phyloP scores from a whole-genome alignment of 257 asterid genomes.

The Leonotis leonurus region DNA sequence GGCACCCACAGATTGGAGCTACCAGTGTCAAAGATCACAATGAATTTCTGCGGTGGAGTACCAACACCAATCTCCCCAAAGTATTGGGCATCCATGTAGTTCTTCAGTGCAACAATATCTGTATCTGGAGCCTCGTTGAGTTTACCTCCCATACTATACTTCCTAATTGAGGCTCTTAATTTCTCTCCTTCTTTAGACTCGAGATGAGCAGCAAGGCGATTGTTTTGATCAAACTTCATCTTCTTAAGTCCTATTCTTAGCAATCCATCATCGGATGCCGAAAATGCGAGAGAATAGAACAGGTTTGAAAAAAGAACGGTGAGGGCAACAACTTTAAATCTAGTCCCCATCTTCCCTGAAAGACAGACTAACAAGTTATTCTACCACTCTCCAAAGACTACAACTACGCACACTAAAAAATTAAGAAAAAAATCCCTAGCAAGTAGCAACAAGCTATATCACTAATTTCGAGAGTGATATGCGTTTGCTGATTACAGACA shows the following conservation, averaged over 20 bases:
- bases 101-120: constrained; percentile 73
- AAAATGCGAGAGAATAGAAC: constrained; percentile 45
- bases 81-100: constrained; percentile 96
- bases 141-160: constrained; percentile 44
- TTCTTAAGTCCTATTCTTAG: constrained; percentile 75
- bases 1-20: constrained; percentile 99
- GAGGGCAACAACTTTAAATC: constrained; percentile 24
- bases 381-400: background rate
- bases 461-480: background rate
- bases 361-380: constrained; percentile 8
- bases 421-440: background rate
- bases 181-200: constrained; percentile 58
- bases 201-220: constrained; percentile 61
- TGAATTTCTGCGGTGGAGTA: constrained; percentile 79
- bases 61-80: constrained; percentile 93
- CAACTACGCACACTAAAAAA: background rate
- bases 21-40: constrained; percentile 93
- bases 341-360: constrained; percentile 57
- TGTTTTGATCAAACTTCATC: constrained; percentile 65
- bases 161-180: constrained; percentile 57
- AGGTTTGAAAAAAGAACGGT: constrained; percentile 45
- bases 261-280: constrained; percentile 65
- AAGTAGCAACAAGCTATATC: background rate
- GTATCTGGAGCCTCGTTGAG: constrained; percentile 49
- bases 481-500: too few species aligned